A percentile compares a stretch with the other conserved stretches of the same genome.
Evolutionary conservation across 177 flowering plant species (phyloP).

Genomic region (Vitis hybrid): DNA sequence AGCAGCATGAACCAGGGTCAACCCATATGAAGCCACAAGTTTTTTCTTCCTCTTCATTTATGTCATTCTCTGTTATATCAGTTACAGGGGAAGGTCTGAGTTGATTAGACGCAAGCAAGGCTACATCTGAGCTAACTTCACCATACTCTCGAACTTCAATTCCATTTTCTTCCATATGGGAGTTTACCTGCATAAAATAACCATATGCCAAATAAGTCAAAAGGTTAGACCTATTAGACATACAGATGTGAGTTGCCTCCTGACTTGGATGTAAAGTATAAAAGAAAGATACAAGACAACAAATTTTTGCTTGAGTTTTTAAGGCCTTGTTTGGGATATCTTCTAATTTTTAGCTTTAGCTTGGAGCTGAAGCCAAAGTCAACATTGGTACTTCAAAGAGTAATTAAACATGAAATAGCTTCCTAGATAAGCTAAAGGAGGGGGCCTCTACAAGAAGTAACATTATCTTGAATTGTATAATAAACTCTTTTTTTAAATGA

Average conservation of each 20-base stretch:
- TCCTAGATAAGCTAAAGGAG: too few relatives aligned
- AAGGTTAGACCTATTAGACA: neutral
- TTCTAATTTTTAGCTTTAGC: too few relatives aligned
- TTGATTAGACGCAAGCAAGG: slow-evolving; percentile 63
- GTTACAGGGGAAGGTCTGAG: slow-evolving; percentile 30
- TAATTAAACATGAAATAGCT: neutral
- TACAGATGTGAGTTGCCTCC: neutral
- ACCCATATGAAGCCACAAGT: slow-evolving; percentile 56
- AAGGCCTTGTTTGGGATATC: neutral
- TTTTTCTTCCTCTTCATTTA: slow-evolving; percentile 24
- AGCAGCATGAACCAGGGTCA: slow-evolving; percentile 86
- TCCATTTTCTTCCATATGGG: slow-evolving; percentile 58
- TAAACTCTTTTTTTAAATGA: too few relatives aligned
- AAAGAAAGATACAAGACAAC: neutral
- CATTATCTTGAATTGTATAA: too few relatives aligned
- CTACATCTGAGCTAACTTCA: slow-evolving; percentile 67
- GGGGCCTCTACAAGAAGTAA: too few relatives aligned
- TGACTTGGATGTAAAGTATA: neutral
- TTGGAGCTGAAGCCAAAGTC: too few relatives aligned
- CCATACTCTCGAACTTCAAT: slow-evolving; percentile 76
- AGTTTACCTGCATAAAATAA: slow-evolving; percentile 47
- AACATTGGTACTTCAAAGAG: neutral
- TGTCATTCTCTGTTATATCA: slow-evolving; percentile 13
- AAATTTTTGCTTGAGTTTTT: neutral
- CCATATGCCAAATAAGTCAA: neutral